Evolutionary conservation across 2,329 filamentous ascomycete genomes (phyloP), one percentile per base, ranked within the genome.

Genomic region (Penicillium sp.): DNA sequence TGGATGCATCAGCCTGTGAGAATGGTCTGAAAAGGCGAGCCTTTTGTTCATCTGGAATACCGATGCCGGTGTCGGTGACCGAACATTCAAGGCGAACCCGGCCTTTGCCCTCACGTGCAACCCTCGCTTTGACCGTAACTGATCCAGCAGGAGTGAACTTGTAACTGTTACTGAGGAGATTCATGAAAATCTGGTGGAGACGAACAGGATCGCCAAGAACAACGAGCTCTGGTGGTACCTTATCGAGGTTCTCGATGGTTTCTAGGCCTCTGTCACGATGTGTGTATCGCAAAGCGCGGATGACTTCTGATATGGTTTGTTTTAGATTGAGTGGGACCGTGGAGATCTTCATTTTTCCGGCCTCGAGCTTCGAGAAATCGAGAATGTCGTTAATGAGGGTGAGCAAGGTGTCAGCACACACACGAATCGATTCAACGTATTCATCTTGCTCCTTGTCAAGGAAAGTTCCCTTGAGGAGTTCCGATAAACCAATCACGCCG

Each of bases 371-470:
- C 4, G 90, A 94, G 71, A 96, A 93, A 73, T 96, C 91, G 1
- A 96, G 79, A 55, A 96, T 96, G 67, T 96, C 91, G 68, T 96
- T 96, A 74, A 96, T 96, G 41, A 96, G 89, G 0, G 90, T 93
- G 21, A 96, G 79, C 3, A 96, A 77, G 2, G 89, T 91, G 62
- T 93, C 84, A 6, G 85, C 85, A 60, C 85, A 87, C n/a, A 87
- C 83, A 6, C 84, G 79, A 57, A 87, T 87, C 10, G 82, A 86
- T 66, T 87, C 84, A 21, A 85, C 83, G 61, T 86, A 86, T 63
- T 82, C 82, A 62, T 84, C 80, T 66, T 87, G 85, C 68, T 87
- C 84, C 21, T 76, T 76, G 58, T 81, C 82, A 38, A 87, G 65
- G 6, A 71, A 73, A 10, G 83, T 87, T 8, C 78, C 79, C 65